Percentiles rank a stretch among this genome's conserved stretches.
Conservation (phyloP, 345 rosid genomes). For the Draba incana region DNA sequence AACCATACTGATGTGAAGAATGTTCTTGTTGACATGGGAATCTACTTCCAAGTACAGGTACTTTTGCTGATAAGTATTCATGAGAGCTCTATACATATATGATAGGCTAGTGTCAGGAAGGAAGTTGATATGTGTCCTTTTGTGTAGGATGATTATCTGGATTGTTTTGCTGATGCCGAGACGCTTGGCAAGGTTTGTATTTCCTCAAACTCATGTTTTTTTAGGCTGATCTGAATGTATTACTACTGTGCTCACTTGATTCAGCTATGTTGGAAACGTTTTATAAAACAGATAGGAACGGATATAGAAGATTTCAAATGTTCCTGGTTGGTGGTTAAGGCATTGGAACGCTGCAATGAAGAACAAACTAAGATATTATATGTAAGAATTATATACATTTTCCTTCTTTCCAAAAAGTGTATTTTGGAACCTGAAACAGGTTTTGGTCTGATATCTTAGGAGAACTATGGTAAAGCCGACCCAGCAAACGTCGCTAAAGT, state of each 20-base stretch:
- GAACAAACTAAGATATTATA: conserved; percentile 64
- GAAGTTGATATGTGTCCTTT: neutral
- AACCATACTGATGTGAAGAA: conserved; percentile 64
- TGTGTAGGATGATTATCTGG: conserved; percentile 79
- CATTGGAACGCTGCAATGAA: conserved; percentile 62
- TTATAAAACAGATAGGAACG: conserved; percentile 65
- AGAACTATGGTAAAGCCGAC: conserved; percentile 75
- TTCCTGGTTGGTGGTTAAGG: conserved; percentile 88
- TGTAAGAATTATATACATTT: conserved; percentile 43
- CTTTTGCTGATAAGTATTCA: conserved; percentile 4
- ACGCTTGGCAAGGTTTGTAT: conserved; percentile 69
- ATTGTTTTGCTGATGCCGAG: conserved; percentile 78
- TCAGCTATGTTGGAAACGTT: conserved; percentile 19
- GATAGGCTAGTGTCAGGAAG: conserved; percentile 1
- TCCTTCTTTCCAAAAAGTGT: neutral
- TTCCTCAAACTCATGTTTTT: neutral
- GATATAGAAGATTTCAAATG: conserved; percentile 90
- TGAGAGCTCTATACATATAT: conserved; percentile 18
- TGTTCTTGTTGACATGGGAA: conserved; percentile 73
- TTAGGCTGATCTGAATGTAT: neutral
- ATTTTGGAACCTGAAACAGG: conserved; percentile 30
- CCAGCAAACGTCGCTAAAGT: conserved; percentile 63
- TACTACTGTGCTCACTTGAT: conserved; percentile 1
- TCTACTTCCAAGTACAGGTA: conserved; percentile 88
- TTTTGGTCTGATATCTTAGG: conserved; percentile 47